Percentiles rank a stretch among this genome's conserved stretches.
Evolutionary conservation across 2,329 filamentous ascomycete species (phyloP).

Genomic region (Phyllosticta citribraziliensis): DNA sequence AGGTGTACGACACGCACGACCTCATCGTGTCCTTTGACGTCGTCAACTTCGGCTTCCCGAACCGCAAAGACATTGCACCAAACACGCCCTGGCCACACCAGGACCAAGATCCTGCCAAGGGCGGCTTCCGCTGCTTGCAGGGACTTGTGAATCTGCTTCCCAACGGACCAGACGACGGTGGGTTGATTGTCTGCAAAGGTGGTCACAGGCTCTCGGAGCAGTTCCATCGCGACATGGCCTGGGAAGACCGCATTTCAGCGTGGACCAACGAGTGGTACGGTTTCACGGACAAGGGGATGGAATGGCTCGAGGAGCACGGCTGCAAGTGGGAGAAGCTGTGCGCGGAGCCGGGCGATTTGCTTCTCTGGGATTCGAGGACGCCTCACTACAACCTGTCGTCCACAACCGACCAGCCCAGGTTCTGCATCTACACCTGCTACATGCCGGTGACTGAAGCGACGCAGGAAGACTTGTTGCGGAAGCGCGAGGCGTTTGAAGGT

Average conservation of each 20-base stretch:
- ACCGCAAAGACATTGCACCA: slow-evolving; percentile 25
- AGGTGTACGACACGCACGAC: slow-evolving; percentile 30
- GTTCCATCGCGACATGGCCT: slow-evolving; percentile 15
- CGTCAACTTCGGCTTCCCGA: slow-evolving; percentile 34
- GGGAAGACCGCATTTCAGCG: slow-evolving; percentile 20
- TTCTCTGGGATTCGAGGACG: slow-evolving; percentile 39
- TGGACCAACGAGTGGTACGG: slow-evolving; percentile 31
- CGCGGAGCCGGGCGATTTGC: slow-evolving; percentile 34
- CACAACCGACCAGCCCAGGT: slow-evolving; percentile 24
- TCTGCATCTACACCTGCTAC: slow-evolving; percentile 27
- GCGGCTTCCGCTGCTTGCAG: slow-evolving; percentile 34
- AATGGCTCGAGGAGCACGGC: slow-evolving; percentile 33
- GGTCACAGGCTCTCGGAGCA: slow-evolving; percentile 30
- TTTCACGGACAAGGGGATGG: slow-evolving; percentile 33
- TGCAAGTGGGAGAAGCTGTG: slow-evolving; percentile 31
- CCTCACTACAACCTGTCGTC: slow-evolving; percentile 33
- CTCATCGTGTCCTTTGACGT: slow-evolving; percentile 23
- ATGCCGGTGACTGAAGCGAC: slow-evolving; percentile 26
- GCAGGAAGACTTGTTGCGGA: slow-evolving; percentile 24
- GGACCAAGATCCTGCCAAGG: slow-evolving; percentile 33
- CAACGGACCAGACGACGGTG: slow-evolving; percentile 38
- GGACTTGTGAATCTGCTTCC: slow-evolving; percentile 37
- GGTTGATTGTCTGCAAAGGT: slow-evolving; percentile 37
- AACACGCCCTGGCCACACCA: slow-evolving; percentile 37
- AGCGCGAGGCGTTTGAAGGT: slow-evolving; percentile 16